phyloP scores from a whole-genome alignment of 305 asterid genomes.

The Rubia balearica region DNA sequence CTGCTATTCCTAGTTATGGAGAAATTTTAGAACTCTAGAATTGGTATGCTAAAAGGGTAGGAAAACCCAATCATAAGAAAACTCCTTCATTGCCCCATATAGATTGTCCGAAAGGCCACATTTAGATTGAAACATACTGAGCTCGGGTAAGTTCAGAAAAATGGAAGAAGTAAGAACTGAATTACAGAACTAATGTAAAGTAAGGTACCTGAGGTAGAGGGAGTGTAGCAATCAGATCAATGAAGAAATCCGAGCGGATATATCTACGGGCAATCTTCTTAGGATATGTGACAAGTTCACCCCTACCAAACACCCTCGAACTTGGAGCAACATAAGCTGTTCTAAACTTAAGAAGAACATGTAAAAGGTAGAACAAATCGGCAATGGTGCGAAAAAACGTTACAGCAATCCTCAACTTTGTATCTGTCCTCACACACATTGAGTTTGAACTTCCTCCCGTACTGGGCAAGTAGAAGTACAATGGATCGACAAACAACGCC shows the following conservation, averaged over 20 bases:
- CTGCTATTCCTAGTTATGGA: neutral
- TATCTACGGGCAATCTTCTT: conserved; percentile 68
- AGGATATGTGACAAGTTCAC: conserved; percentile 96
- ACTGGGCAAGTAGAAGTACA: conserved; percentile 79
- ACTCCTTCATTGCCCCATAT: neutral
- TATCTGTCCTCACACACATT: conserved; percentile 68
- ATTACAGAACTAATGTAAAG: neutral
- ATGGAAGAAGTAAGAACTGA: neutral
- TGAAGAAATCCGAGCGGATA: conserved; percentile 62
- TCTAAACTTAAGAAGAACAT: conserved; percentile 74
- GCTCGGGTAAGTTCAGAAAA: neutral
- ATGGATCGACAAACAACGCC: conserved; percentile 80
- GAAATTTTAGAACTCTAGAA: neutral
- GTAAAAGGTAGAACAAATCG: conserved; percentile 75
- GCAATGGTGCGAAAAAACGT: conserved; percentile 83
- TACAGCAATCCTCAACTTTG: conserved; percentile 57
- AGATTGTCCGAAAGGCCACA: neutral
- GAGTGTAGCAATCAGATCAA: conserved; percentile 78
- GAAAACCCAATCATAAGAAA: neutral
- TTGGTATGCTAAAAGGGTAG: neutral
- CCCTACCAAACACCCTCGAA: conserved; percentile 90
- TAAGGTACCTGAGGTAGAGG: conserved; percentile 88
- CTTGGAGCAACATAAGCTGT: conserved; percentile 94
- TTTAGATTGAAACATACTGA: neutral
- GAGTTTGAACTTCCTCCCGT: conserved; percentile 49